Evolutionary conservation across 2,329 filamentous ascomycete species (phyloP), one percentile per base, ranked within the genome.

Genomic region (Aspergillus pseudoglaucus): DNA sequence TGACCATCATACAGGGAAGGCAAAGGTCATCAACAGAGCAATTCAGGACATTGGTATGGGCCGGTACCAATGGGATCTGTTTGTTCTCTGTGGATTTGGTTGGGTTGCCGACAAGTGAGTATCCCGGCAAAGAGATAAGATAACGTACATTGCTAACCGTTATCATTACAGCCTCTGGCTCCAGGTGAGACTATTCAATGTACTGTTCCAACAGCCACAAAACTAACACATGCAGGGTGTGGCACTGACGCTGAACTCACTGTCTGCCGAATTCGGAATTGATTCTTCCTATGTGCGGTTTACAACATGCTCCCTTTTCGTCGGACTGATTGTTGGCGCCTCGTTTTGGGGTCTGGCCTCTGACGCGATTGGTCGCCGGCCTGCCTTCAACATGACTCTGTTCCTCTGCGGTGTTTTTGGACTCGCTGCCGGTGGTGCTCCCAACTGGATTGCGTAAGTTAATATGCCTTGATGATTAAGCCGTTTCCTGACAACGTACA

Each of bases 61-160:
- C 12, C 51, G 54, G 9, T 59, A 59, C 18, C 57, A 95, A 62
- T 93, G 88, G 87, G 77, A 88, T 59, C 73, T 95, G 3, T 95
- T 94, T 62, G 68, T 83, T 20, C 74, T 94, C 0, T 90, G 87
- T 60, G 89, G 89, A 1, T 90, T 88, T 61, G 89, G 89, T 17
- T 95, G 88, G 88, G 80, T 90, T 37, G 87, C 87, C 10, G 88
- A 93, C 64, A 91, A 91, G 83, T 87, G 68, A 73, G 80, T 33
- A 8, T 3, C n/a, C 33, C n/a, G 14, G 17, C 10, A 1, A 37
- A 37, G 10, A 17, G 5, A 37, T 22, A 17, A 17, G 33, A 37
- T 2, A n/a, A 37, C 4, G n/a, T 15, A 14, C 14, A 14, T n/a
- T 23, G 2, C 43, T 38, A 32, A 45, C 20, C 20, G 20, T 22